A percentile compares a stretch with the other conserved stretches of the same genome.
Evolutionary conservation across 2,329 filamentous ascomycete genomes (phyloP).

Genomic region (Aspergillus sp.): DNA sequence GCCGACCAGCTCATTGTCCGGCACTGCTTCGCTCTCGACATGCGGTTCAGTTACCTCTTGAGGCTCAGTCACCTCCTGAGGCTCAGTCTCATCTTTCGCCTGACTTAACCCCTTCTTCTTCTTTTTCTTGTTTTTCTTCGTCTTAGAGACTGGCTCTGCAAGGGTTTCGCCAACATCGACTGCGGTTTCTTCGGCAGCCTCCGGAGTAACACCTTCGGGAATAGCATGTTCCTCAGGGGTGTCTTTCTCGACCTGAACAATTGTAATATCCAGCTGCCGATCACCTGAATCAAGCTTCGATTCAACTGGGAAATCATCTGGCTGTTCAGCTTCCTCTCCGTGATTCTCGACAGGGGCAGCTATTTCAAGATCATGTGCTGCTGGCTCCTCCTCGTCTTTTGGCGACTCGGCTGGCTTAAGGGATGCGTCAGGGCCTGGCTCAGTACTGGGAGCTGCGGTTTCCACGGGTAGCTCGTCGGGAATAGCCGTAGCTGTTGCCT

Average conservation of each 20-base stretch:
- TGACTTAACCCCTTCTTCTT: conserved; percentile 26
- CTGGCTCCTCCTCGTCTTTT: background rate
- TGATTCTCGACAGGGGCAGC: background rate
- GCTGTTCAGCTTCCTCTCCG: background rate
- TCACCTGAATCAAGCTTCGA: background rate
- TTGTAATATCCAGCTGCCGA: background rate
- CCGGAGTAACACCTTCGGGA: background rate
- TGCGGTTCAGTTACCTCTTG: background rate
- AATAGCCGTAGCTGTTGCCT: background rate
- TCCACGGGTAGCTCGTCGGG: background rate
- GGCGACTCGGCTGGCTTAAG: background rate
- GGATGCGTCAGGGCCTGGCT: background rate
- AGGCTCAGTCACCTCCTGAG: background rate
- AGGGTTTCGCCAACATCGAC: conserved; percentile 7
- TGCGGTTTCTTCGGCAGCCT: background rate
- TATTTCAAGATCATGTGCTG: background rate
- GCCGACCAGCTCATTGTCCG: background rate
- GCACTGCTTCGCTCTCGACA: conserved; percentile 3
- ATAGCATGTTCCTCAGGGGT: background rate
- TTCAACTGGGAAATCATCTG: background rate
- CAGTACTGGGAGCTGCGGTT: background rate
- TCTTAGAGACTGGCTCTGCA: conserved; percentile 13
- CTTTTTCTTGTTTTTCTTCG: conserved; percentile 31
- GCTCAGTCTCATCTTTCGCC: conserved; percentile 9
- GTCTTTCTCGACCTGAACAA: background rate